Evolutionary conservation across 1,284 basidiomycete species (phyloP).

Genomic region (Rhodofomes roseus): DNA sequence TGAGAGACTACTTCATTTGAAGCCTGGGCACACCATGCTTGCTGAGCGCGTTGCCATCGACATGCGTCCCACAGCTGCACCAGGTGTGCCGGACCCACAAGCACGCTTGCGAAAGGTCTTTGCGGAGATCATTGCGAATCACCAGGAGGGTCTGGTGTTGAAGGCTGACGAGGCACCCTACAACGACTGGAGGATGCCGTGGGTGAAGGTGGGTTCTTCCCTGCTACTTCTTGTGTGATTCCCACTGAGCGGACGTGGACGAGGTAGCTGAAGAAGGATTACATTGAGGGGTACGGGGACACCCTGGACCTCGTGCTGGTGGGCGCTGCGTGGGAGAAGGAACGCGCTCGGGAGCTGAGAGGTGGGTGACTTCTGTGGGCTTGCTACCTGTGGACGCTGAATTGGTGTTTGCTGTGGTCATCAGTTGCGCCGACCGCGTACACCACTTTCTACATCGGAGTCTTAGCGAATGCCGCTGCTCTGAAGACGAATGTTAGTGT

Average conservation of each 20-base stretch:
- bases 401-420: not conserved
- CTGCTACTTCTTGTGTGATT: not conserved
- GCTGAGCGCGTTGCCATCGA: constrained; percentile 44
- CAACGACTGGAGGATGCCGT: constrained; percentile 56
- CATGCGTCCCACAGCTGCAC: constrained; percentile 4
- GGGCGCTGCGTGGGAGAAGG: constrained; percentile 76
- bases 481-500: constrained; percentile 34
- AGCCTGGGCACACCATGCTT: constrained; percentile 60
- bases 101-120: constrained; percentile 45
- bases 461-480: constrained; percentile 40
- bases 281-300: constrained; percentile 81
- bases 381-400: not conserved
- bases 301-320: constrained; percentile 73
- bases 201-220: constrained; percentile 67
- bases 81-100: constrained; percentile 13
- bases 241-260: not conserved
- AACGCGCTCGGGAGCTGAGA: constrained; percentile 69
- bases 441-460: constrained; percentile 80
- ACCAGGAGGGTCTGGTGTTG: constrained; percentile 70
- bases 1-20: constrained; percentile 47
- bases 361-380: constrained; percentile 39
- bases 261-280: constrained; percentile 63
- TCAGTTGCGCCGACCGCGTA: constrained; percentile 68
- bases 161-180: constrained; percentile 71
- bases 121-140: constrained; percentile 42